Evolutionary conservation across 129 eudicot species (phyloP), one percentile per base, ranked within the genome.

Genomic region (Glebionis coronaria): DNA sequence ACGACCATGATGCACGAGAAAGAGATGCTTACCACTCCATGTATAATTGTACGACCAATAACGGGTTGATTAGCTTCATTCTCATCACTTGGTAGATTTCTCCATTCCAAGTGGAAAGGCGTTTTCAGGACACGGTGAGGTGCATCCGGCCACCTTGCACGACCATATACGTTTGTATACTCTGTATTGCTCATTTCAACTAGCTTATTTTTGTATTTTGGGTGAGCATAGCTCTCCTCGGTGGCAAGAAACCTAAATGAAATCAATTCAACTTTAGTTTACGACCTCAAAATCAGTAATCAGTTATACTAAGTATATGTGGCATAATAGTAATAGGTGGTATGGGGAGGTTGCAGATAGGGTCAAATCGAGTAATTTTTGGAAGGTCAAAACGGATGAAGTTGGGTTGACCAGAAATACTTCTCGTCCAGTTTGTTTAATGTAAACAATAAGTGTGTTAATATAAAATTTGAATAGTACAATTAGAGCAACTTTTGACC

Each of bases 61-160:
- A 93, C 58, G 0, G 86, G 87, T 78, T 93, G 92, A 76, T 77
- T 81, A 60, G 79, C 67, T 78, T 93, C 98, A 27, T 82, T 87
- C 54, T 78, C 88, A 31, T 85, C 21, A 54, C 82, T 60, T 2
- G 96, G 91, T 63, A 92, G 83, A 75, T 62, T 69, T 76, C 77
- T 84, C 96, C 90, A 88, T 6, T 87, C 86, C 73, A 60, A 69
- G 74, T 85, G 89, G 77, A 93, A 88, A 9, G 89, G 87, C 9
- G 96, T 92, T 69, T 62, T 79, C 16, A 92, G 76, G 20, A 85
- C 96, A 61, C 98, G 96, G 0, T 88, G 92, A 13, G 96, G 90
- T 15, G 98, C 98, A 14, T 77, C 87, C 0, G 95, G 98, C 98
- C 98, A 93, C 83, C 98, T 82, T 56, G 95, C 95, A 29, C 98